Conservation (phyloP, 1,284 basidiomycete genomes). For the Flammula alnicola region DNA sequence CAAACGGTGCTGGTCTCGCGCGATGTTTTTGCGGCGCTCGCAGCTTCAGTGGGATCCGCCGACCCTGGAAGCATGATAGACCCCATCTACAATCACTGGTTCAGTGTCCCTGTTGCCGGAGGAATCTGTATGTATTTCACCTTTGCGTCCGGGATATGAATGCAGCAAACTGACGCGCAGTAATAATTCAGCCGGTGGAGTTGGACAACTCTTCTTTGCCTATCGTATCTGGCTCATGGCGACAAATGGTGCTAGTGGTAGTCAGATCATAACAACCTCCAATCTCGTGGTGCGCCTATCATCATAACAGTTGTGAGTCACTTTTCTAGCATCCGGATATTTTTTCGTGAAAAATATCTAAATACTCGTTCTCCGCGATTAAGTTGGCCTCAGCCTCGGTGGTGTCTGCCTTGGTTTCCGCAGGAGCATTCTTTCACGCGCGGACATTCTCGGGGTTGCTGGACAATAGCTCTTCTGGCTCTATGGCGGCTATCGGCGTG, state of each 20-base stretch:
- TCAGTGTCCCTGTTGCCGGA: conserved; percentile 30
- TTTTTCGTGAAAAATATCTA: not conserved
- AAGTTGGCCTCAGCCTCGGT: conserved; percentile 27
- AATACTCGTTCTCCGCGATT: not conserved
- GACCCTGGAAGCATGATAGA: conserved; percentile 16
- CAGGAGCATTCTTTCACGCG: conserved; percentile 25
- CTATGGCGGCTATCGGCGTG: conserved; percentile 29
- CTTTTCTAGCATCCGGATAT: not conserved
- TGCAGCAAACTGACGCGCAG: not conserved
- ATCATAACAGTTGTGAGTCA: conserved; percentile 27
- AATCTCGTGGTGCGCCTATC: conserved; percentile 20
- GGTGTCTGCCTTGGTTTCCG: conserved; percentile 25
- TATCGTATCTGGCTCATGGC: conserved; percentile 32
- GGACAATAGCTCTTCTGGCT: conserved; percentile 9
- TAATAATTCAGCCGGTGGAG: conserved; percentile 25
- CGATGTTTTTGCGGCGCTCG: conserved; percentile 24
- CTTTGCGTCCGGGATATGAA: not conserved
- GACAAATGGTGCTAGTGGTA: not conserved
- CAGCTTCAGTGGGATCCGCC: conserved; percentile 15
- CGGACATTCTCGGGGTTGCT: conserved; percentile 19
- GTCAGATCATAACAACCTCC: not conserved
- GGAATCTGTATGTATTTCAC: conserved; percentile 19
- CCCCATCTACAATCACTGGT: conserved; percentile 27
- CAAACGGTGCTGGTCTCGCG: conserved; percentile 28
- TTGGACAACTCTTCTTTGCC: conserved; percentile 34